phyloP scores from a whole-genome alignment of 768 basidiomycete genomes.

The Mycena capillaripes region DNA sequence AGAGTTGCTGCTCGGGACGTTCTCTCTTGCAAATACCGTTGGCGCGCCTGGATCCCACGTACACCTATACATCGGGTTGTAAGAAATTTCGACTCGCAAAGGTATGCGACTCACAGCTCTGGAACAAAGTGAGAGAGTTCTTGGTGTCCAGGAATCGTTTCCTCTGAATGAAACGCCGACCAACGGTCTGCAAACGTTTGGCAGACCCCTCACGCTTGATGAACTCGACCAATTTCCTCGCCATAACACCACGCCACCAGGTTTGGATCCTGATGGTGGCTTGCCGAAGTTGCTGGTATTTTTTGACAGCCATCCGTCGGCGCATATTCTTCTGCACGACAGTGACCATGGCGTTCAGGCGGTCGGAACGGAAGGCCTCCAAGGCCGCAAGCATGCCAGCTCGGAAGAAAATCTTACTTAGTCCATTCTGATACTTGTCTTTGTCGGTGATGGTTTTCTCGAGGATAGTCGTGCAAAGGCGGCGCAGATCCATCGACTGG shows the following conservation, averaged over 20 bases:
- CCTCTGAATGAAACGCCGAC: conserved; percentile 82
- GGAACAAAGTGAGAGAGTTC: conserved; percentile 77
- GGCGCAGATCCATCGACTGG: conserved; percentile 82
- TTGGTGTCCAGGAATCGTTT: conserved; percentile 75
- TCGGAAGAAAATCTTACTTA: conserved; percentile 99
- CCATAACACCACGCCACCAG: conserved; percentile 93
- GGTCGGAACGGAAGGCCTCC: conserved; percentile 89
- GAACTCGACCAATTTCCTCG: conserved; percentile 75
- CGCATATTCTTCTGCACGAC: conserved; percentile 98
- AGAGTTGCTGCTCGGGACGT: conserved; percentile 72
- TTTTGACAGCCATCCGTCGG: conserved; percentile 85
- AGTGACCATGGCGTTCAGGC: conserved; percentile 92
- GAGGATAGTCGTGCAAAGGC: conserved; percentile 88
- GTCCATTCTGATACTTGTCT: conserved; percentile 97
- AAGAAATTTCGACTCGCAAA: background rate
- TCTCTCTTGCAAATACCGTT: conserved; percentile 68
- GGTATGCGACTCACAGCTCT: conserved; percentile 78
- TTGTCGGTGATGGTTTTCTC: conserved; percentile 90
- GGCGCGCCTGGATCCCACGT: conserved; percentile 82
- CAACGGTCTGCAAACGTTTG: conserved; percentile 78
- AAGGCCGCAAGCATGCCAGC: conserved; percentile 98
- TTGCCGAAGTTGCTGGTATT: conserved; percentile 76
- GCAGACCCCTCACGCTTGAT: conserved; percentile 85
- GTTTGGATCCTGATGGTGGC: conserved; percentile 92
- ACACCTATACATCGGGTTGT: conserved; percentile 61